phyloP scores from a whole-genome alignment of 1,284 basidiomycete genomes.

The Rhodotorula sp. region DNA sequence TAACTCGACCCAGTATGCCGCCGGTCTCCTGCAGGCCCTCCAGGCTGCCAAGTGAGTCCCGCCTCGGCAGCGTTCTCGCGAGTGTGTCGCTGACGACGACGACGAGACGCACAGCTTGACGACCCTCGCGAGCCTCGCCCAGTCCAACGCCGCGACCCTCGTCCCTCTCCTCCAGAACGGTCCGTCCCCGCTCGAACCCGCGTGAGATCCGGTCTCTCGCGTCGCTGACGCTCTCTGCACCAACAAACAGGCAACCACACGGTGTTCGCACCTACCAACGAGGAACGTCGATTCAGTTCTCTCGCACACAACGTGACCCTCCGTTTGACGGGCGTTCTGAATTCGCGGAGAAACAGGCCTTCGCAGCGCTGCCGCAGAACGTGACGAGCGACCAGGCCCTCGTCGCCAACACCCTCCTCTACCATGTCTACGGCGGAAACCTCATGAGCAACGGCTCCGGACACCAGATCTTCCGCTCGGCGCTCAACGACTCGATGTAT shows the following conservation, averaged over 20 bases:
- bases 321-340: background rate
- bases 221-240: background rate
- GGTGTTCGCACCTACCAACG: conserved; percentile 37
- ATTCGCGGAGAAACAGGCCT: conserved; percentile 3
- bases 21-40: conserved; percentile 16
- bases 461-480: conserved; percentile 37
- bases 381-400: conserved; percentile 20
- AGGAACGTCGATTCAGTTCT: background rate
- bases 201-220: background rate
- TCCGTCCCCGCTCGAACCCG: background rate
- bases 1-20: conserved; percentile 9
- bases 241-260: conserved; percentile 20
- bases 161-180: conserved; percentile 14
- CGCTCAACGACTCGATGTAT: conserved; percentile 20
- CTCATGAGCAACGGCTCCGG: background rate
- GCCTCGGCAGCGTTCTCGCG: too few species aligned
- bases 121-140: conserved; percentile 13
- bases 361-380: conserved; percentile 22
- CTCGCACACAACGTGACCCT: background rate
- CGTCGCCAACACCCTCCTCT: conserved; percentile 27
- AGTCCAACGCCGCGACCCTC: conserved; percentile 12
- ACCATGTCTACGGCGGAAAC: conserved; percentile 35
- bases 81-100: background rate
- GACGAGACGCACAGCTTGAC: conserved; percentile 10
- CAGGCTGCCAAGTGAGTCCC: conserved; percentile 15